These are phyloP conservation scores for Datisca glomerata DNA, from an alignment of 306 rosid species.

Conservation along the genomic window DNA sequence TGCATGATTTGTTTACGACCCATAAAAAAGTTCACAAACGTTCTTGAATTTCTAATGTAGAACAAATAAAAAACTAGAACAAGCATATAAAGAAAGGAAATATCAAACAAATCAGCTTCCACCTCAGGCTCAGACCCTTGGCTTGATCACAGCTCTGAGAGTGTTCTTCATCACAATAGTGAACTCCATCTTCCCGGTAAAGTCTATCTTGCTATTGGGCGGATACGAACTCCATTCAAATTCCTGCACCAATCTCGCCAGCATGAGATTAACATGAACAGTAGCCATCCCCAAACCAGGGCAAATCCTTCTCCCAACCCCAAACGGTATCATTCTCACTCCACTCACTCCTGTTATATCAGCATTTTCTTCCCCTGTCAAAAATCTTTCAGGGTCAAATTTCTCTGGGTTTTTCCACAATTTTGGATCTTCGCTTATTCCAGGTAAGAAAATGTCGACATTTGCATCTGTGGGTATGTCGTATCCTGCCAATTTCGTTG, in stretches of 20 bases:
- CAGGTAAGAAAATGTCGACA: conserved; percentile 41
- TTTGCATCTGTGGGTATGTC: conserved; percentile 57
- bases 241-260: conserved; percentile 13
- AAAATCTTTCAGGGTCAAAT: conserved; percentile 66
- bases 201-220: background rate
- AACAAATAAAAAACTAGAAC: no score
- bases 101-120: background rate
- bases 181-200: conserved; percentile 8
- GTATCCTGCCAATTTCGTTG: conserved; percentile 58
- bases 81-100: background rate
- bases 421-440: conserved; percentile 36
- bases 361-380: background rate
- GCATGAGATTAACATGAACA: conserved; percentile 8
- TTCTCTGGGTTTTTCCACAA: conserved; percentile 55
- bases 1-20: no score
- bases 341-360: conserved; percentile 7
- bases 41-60: background rate
- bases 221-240: conserved; percentile 31
- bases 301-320: conserved; percentile 15
- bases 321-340: conserved; percentile 13
- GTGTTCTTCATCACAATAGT: conserved; percentile 15
- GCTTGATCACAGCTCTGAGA: conserved; percentile 3
- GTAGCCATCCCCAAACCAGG: conserved; percentile 14
- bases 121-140: background rate
- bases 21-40: background rate